Percentiles rank a stretch among this genome's conserved stretches.
These are phyloP conservation scores for Metschnikowia reukaufii DNA, from an alignment of 805 yeast species.

Conservation along the genomic window DNA sequence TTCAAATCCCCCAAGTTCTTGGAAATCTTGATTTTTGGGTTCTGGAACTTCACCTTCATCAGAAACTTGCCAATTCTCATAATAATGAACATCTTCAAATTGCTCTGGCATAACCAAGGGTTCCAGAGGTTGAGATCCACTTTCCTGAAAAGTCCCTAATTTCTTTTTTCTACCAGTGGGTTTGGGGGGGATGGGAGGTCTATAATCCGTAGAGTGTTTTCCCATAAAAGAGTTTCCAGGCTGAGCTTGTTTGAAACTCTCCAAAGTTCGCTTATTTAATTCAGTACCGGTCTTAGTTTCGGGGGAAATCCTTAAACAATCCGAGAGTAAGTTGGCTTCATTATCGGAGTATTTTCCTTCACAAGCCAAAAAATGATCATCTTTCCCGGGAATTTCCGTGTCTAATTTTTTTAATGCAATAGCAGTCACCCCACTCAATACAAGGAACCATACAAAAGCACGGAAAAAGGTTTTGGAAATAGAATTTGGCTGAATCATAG, in stretches of 20 bases:
- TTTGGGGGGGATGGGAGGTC: not conserved
- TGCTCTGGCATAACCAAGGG: no score
- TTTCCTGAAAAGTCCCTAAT: no score
- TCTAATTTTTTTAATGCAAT: not conserved
- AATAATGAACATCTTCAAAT: not conserved
- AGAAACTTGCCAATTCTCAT: not conserved
- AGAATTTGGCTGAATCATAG: not conserved
- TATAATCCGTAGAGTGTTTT: not conserved
- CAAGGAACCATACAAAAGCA: not conserved
- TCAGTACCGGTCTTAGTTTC: no score
- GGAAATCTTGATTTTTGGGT: not conserved
- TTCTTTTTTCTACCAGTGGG: not conserved
- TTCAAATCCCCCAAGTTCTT: not conserved
- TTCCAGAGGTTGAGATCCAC: no score
- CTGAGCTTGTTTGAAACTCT: not conserved
- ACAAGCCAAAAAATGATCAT: not conserved
- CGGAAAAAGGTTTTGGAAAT: not conserved
- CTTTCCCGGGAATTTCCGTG: not conserved
- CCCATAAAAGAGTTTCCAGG: not conserved
- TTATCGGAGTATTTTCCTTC: no score
- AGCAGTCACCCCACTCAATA: not conserved
- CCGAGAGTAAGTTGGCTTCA: no score
- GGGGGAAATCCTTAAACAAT: no score
- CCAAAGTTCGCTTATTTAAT: not conserved
- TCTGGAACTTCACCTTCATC: no score